Evolutionary conservation across 2,329 filamentous ascomycete genomes (phyloP), one percentile per base, ranked within the genome.

Genomic region (Aspergillus viridinutans): DNA sequence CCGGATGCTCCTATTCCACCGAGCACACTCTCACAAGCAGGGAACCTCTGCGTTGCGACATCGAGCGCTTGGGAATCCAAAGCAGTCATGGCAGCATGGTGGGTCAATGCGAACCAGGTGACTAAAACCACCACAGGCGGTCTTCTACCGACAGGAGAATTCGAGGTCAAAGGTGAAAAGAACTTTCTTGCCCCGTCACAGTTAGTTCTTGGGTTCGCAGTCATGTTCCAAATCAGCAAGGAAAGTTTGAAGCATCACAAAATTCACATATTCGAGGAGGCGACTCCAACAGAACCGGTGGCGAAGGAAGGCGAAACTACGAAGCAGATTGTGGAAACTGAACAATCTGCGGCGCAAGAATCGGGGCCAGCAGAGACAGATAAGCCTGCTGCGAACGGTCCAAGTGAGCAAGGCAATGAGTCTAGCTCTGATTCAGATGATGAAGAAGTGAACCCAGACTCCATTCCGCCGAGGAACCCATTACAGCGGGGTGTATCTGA

Each of bases 21-120:
- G 0, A 90, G 90, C 1, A 97, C 94, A 0, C 77, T 99, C 2
- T 89, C 90, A 0, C 94, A 99, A 76, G 94, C 94, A 3, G 94
- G 94, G 0, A 88, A 87, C 48, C 77, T 97, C 29, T 87, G 89
- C 0, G 89, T 99, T 4, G 90, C 90, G 60, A 89, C 90, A 8
- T 97, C 92, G 1, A 88, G 81, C 56, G 94, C 93, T 0, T 99
- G 94, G 94, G 94, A 97, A 59, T 93, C 90, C 1, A 99, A 99
- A 73, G 93, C 93, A 8, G 85, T 91, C 17, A 96, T 97, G 90
- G 88, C 90, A 20, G 92, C 93, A 8, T 99, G 90, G 88, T 99
- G 94, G 94, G 93, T 95, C 0, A 86, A 88, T 60, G 88, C 90
- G 1, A 87, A 93, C 54, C 92, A 97, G 72, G 90, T 99, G 0